Evolutionary conservation across 768 basidiomycete species (phyloP), one percentile per base, ranked within the genome.

Genomic region (Rhodotorula toruloides): DNA sequence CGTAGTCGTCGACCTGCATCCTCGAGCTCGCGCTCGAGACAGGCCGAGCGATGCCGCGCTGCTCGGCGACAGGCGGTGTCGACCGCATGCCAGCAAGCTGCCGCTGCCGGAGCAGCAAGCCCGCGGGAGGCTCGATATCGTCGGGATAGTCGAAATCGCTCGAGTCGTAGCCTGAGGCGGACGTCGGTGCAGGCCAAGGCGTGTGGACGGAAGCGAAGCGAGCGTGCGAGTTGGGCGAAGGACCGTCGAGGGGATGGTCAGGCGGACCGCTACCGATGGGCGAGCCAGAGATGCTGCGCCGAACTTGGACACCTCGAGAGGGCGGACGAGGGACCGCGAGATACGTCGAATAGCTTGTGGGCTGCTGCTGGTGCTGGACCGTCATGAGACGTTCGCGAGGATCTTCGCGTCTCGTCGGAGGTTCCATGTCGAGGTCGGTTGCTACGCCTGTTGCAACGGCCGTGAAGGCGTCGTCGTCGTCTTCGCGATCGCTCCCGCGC

Each of bases 371-470:
- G 19, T 14, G 36, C 21, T 5, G 47, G 32, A 22, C 31, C 25
- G 36, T 53, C 52, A 11, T 21, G 27, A 14, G 17, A 25, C n/a
- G 36, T n/a, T 7, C 21, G 19, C 1, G n/a, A 22, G 9, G n/a
- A 1, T 3, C 25, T 9, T 0, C 29, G 25, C 29, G 16, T 16
- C 37, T 54, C 40, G 42, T 67, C n/a, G n/a, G n/a, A n/a, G n/a
- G n/a, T n/a, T n/a, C 65, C 25, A 62, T 11, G 31, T 40, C 47
- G 37, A 67, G 52, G 29, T 67, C 66, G 22, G 66, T 46, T 1
- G 61, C 61, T 12, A 67, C 66, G 29, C 66, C 66, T 13, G 66
- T 67, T 1, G 50, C 66, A 31, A 67, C 39, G 3, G 66, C 66
- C 0, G 61, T 67, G 46, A 58, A 62, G 5, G 56, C 66, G 37